Conservation (phyloP, 1,284 basidiomycete genomes). For the Exobasidium cylindrosporum region DNA sequence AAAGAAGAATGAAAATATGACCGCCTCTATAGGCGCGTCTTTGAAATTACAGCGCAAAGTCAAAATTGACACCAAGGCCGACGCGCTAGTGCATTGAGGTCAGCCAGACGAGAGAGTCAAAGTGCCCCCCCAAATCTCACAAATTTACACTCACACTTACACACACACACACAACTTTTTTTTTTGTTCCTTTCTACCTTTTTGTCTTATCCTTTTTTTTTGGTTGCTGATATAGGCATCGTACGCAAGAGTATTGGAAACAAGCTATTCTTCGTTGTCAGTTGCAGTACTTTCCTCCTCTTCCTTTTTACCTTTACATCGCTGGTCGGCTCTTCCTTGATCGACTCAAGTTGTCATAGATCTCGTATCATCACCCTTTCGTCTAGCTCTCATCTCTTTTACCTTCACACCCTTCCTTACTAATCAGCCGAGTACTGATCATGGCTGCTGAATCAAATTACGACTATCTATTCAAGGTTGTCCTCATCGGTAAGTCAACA, state of each 20-base stretch:
- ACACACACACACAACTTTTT: background rate
- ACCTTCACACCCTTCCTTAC: background rate
- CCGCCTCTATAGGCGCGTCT: too few species aligned
- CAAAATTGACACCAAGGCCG: background rate
- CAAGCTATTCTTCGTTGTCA: too few species aligned
- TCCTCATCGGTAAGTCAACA: too few species aligned
- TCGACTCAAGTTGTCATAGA: too few species aligned
- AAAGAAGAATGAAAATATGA: too few species aligned
- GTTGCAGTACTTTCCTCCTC: too few species aligned
- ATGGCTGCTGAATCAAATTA: slow-evolving; percentile 12
- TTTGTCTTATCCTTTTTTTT: background rate
- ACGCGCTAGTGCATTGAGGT: background rate
- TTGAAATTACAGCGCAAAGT: background rate
- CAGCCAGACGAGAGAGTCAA: background rate
- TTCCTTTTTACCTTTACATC: too few species aligned
- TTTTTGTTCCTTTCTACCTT: background rate
- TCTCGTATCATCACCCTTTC: background rate
- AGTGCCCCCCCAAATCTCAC: too few species aligned
- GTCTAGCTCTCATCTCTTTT: background rate
- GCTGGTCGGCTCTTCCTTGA: background rate
- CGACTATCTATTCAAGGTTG: slow-evolving; percentile 13
- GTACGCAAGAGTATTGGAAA: too few species aligned
- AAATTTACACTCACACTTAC: too few species aligned
- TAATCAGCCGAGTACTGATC: background rate
- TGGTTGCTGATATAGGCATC: too few species aligned